Percentiles rank a stretch among this genome's conserved stretches.
phyloP scores from a whole-genome alignment of 2,329 filamentous ascomycete genomes.

The Ambrosiella xylebori region DNA sequence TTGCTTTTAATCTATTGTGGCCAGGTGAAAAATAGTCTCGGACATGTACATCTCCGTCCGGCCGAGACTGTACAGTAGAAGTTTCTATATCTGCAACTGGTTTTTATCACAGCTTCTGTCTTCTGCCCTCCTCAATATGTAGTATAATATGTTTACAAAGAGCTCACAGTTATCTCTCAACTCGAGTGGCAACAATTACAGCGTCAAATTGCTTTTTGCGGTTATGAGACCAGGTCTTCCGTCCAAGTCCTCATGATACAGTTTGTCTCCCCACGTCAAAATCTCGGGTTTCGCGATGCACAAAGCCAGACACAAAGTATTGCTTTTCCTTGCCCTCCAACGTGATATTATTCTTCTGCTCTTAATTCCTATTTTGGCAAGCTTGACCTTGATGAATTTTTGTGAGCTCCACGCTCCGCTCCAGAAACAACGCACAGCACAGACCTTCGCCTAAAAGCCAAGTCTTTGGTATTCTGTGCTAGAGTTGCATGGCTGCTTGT shows the following conservation, averaged over 20 bases:
- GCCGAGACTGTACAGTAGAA: background rate
- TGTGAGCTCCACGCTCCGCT: background rate
- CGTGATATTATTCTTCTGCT: background rate
- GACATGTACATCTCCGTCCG: background rate
- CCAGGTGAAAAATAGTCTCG: background rate
- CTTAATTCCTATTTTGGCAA: background rate
- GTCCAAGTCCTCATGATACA: too few relatives aligned
- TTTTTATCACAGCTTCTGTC: background rate
- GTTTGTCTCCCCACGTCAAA: too few relatives aligned
- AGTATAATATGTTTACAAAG: too few relatives aligned
- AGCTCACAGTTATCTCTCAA: too few relatives aligned
- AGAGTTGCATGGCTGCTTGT: background rate
- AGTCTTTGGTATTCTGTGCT: constrained; percentile 1
- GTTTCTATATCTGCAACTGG: background rate
- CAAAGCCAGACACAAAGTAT: background rate
- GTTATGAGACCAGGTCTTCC: too few relatives aligned
- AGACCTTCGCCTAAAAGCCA: constrained; percentile 9
- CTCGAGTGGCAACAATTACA: too few relatives aligned
- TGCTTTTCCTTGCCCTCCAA: background rate
- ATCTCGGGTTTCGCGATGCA: background rate
- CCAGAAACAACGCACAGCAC: constrained; percentile 2
- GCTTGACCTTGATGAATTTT: background rate
- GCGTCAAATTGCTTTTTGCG: too few relatives aligned
- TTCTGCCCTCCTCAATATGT: too few relatives aligned
- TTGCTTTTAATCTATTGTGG: too few relatives aligned